These are phyloP conservation scores for Mercurialis annua DNA, from an alignment of 345 rosid genomes.

Conservation along the genomic window DNA sequence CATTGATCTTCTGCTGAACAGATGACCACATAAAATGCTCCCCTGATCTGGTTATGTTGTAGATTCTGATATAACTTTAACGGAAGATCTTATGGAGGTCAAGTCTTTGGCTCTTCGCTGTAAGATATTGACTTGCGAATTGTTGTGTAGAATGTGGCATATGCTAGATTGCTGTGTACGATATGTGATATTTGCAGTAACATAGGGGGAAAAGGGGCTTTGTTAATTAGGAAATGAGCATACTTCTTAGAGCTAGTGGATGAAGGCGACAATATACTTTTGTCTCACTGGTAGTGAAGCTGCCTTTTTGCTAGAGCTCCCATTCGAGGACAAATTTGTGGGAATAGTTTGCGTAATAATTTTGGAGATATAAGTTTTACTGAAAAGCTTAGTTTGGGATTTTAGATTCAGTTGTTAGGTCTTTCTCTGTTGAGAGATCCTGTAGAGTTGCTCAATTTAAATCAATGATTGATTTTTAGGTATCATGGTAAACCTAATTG, in stretches of 20 bases:
- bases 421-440: not conserved
- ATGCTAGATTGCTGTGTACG: not conserved
- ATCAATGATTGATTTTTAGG: too few species aligned
- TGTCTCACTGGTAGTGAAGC: not conserved
- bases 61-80: not conserved
- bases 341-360: not conserved
- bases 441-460: too few species aligned
- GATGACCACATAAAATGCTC: not conserved
- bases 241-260: too few species aligned
- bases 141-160: too few species aligned
- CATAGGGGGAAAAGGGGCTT: too few species aligned
- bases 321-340: too few species aligned
- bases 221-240: too few species aligned
- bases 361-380: not conserved
- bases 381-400: not conserved
- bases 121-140: not conserved
- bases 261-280: not conserved
- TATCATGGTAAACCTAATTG: too few species aligned
- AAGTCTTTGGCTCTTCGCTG: too few species aligned
- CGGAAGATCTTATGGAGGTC: not conserved
- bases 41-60: not conserved
- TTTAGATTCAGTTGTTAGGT: not conserved
- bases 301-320: not conserved
- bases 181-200: too few species aligned
- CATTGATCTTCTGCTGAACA: not conserved